phyloP scores from a whole-genome alignment of 73 alveolate species.

The Blepharisma japonicum region DNA sequence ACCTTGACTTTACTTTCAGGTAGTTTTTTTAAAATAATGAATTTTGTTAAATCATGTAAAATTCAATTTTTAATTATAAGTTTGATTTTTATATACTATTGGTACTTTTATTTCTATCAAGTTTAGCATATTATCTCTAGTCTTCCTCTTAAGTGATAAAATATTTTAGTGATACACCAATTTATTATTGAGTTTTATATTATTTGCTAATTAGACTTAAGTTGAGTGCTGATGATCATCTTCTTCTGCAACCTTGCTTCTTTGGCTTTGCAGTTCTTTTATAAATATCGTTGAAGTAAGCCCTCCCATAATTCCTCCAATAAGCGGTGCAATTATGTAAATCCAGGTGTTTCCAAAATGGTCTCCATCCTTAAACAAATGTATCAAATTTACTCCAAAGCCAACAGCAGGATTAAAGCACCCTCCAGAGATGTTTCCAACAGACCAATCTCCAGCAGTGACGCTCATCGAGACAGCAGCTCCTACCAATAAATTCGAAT shows the following conservation, averaged over 20 bases:
- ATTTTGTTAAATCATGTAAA: too few species aligned
- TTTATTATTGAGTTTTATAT: too few species aligned
- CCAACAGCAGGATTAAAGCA: slow-evolving; percentile 29
- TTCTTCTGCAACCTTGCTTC: not conserved
- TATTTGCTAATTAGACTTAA: too few species aligned
- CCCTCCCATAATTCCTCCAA: slow-evolving; percentile 22
- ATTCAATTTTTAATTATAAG: too few species aligned
- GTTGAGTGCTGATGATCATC: not conserved
- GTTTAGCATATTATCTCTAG: too few species aligned
- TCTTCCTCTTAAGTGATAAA: too few species aligned
- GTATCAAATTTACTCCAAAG: not conserved
- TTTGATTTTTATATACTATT: too few species aligned
- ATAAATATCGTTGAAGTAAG: not conserved
- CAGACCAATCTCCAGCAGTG: slow-evolving; percentile 26
- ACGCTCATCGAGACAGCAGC: slow-evolving; percentile 22
- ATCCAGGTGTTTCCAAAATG: slow-evolving; percentile 27
- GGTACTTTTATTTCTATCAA: too few species aligned
- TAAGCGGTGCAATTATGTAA: slow-evolving; percentile 6
- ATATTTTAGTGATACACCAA: too few species aligned
- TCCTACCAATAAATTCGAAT: slow-evolving; percentile 20
- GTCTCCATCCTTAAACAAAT: not conserved
- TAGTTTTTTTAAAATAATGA: too few species aligned
- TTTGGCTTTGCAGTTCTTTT: slow-evolving; percentile 7
- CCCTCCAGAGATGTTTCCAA: slow-evolving; percentile 22
- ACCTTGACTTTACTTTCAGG: too few species aligned